A percentile compares a stretch with the other conserved stretches of the same genome.
These are phyloP conservation scores for Parasarocladium wereldwijsianum DNA, from an alignment of 2,329 filamentous ascomycete species.

Conservation along the genomic window DNA sequence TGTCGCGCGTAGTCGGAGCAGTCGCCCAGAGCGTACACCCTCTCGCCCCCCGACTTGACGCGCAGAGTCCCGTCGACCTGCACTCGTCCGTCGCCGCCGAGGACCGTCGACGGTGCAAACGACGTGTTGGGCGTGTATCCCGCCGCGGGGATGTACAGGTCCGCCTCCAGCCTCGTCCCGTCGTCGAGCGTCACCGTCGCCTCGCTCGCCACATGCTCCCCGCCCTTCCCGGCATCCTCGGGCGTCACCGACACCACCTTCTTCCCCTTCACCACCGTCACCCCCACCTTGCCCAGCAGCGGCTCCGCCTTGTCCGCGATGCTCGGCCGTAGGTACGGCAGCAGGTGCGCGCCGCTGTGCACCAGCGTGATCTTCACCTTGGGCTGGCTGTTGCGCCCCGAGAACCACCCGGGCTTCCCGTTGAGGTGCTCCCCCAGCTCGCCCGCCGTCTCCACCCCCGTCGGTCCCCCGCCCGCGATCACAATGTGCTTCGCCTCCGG, in stretches of 20 bases:
- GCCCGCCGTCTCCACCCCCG: conserved; percentile 39
- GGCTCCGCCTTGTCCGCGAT: conserved; percentile 4
- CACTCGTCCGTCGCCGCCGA: conserved; percentile 19
- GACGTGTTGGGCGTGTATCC: conserved; percentile 40
- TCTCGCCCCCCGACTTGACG: conserved; percentile 14
- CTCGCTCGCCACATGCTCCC: conserved; percentile 25
- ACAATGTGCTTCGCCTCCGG: conserved; percentile 33
- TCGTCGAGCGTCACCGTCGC: conserved; percentile 17
- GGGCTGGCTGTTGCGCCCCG: conserved; percentile 8
- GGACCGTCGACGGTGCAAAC: conserved; percentile 28
- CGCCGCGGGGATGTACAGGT: conserved; percentile 41
- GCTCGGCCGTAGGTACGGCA: conserved; percentile 1
- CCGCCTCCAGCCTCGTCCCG: conserved; percentile 34
- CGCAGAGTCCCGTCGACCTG: conserved; percentile 26
- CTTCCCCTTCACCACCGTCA: conserved; percentile 12
- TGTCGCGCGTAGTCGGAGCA: conserved; percentile 22
- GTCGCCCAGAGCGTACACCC: conserved; percentile 33
- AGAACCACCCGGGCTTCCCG: conserved; percentile 16
- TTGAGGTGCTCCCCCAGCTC: conserved; percentile 28
- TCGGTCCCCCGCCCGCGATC: conserved; percentile 40
- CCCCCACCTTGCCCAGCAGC: conserved; percentile 25
- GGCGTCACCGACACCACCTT: conserved; percentile 2
- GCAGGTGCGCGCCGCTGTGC: conserved; percentile 20
- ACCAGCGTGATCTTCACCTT: conserved; percentile 3
- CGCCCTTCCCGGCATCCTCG: background rate